Evolutionary conservation across 2,329 filamentous ascomycete species (phyloP), one percentile per base, ranked within the genome.

Genomic region (Claviceps sp.): DNA sequence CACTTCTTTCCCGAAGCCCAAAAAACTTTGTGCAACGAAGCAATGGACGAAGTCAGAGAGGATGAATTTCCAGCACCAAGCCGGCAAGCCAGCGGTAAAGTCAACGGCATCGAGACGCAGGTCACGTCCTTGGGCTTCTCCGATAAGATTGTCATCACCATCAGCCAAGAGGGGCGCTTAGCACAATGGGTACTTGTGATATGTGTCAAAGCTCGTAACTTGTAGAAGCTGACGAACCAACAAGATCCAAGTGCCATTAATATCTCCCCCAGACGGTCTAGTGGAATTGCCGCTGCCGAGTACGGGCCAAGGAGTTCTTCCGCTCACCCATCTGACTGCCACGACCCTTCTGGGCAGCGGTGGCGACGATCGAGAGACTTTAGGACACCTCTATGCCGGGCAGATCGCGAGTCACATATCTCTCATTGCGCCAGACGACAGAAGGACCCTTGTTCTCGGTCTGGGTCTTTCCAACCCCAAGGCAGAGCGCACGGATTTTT

Each of bases 121-220:
- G 83, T 87, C 37, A 82, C 81, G 41, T 76, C 77, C 11, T 73
- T 89, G 51, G 80, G 76, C 60, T 97, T 97, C 68, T 77, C 83
- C 8, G 93, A 97, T 76, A 95, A 89, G 68, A 89, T 98, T 60
- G 71, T 98, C 60, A 73, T 98, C 56, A 96, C 89, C 1, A 77
- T 97, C 54, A 87, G 87, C 0, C 93, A 97, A 70, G 79, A 84
- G 55, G 91, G 90, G 6, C 79, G 84, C 54, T 71, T 97, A 47
- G 86, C 87, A 20, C 93, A 97, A 75, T 98, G 93, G 93, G 89
- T 96, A 73, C 51, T 71, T 64, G 30, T 16, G 4, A 14, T 47
- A 43, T 24, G 34, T 11, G 14, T 7, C 16, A 37, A 20, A n/a
- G 44, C 43, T 18, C 37, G 20, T 30, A 44, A 9, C 3, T 45